Evolutionary conservation across 345 rosid species (phyloP).

Genomic region (Syzygium grande): DNA sequence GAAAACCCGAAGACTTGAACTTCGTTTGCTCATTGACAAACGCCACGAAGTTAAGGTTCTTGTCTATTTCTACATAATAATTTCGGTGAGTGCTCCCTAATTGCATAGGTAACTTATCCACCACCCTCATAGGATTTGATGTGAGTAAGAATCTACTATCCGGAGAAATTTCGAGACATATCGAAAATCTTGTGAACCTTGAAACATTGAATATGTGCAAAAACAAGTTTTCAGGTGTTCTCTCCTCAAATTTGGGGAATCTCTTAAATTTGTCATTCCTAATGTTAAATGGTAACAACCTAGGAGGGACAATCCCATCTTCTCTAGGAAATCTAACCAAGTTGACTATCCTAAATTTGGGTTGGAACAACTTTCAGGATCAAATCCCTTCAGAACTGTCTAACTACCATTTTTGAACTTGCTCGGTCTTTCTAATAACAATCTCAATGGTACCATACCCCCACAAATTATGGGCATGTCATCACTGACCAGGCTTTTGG

Average conservation of each 20-base stretch:
- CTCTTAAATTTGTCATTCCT: rapidly evolving
- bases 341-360: rapidly evolving
- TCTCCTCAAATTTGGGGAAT: not conserved
- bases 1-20: not conserved
- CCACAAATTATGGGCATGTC: not conserved
- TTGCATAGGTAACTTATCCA: not conserved
- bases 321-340: not conserved
- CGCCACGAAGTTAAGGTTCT: rapidly evolving
- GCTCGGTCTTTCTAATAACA: too few relatives aligned
- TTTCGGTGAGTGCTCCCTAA: not conserved
- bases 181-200: not conserved
- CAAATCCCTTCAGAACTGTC: not conserved
- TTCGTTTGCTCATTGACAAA: not conserved
- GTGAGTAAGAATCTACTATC: rapidly evolving
- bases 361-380: not conserved
- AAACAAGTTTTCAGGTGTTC: not conserved
- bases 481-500: rapidly evolving
- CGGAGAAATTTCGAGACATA: not conserved
- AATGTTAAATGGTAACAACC: rapidly evolving
- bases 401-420: not conserved
- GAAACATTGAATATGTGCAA: rapidly evolving
- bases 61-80: rapidly evolving
- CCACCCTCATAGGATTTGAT: not conserved
- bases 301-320: not conserved
- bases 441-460: not conserved